Evolutionary conservation across 2,329 filamentous ascomycete species (phyloP).

Genomic region (Ophiostoma quercus): DNA sequence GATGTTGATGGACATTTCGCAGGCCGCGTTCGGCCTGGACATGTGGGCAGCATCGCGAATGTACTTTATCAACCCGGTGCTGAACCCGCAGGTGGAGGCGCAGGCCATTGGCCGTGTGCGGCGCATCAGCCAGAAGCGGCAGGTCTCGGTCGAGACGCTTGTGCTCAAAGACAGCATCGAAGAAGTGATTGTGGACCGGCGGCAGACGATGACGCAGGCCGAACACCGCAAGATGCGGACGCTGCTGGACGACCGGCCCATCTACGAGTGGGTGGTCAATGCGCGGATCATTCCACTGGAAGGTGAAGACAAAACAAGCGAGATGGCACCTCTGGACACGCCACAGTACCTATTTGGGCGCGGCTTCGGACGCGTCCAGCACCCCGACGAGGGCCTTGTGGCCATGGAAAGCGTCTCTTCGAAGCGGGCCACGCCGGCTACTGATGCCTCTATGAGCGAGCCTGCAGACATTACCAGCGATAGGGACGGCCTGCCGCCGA

Average conservation of each 20-base stretch:
- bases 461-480: not conserved
- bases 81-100: slow-evolving; percentile 77
- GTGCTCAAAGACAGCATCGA: slow-evolving; percentile 77
- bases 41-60: slow-evolving; percentile 77
- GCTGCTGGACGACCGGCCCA: slow-evolving; percentile 52
- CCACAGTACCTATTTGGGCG: slow-evolving; percentile 50
- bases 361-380: slow-evolving; percentile 41
- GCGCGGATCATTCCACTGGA: slow-evolving; percentile 41
- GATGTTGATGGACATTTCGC: slow-evolving; percentile 83
- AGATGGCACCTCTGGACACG: slow-evolving; percentile 45
- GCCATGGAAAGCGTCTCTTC: not conserved
- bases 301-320: slow-evolving; percentile 26
- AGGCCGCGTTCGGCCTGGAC: slow-evolving; percentile 83
- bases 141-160: slow-evolving; percentile 79
- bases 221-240: slow-evolving; percentile 53
- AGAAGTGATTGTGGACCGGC: slow-evolving; percentile 71
- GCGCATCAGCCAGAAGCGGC: slow-evolving; percentile 74
- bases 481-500: not conserved
- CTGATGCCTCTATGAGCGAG: not conserved
- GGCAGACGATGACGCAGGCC: slow-evolving; percentile 67
- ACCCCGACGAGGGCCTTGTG: slow-evolving; percentile 45
- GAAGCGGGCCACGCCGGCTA: not conserved
- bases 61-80: slow-evolving; percentile 83
- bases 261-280: slow-evolving; percentile 56
- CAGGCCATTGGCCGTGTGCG: slow-evolving; percentile 89